A percentile compares a stretch with the other conserved stretches of the same genome.
Evolutionary conservation across 441 rosid species (phyloP).

Genomic region (Macaranga tanarius): DNA sequence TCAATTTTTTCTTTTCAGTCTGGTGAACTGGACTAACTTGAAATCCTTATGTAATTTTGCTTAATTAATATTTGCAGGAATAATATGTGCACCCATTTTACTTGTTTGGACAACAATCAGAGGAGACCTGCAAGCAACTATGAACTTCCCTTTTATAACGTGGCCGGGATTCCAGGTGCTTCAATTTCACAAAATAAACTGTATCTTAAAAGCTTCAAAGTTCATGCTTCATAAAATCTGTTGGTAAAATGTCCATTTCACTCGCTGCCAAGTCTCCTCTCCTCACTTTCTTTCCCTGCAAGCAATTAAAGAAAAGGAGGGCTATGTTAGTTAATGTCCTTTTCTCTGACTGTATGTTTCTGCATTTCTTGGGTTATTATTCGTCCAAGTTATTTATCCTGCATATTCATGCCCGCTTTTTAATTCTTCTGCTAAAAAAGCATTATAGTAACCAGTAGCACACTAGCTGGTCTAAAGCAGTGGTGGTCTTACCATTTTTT

Average conservation of each 20-base stretch:
- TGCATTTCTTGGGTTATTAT: not conserved
- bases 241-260: too few relatives aligned
- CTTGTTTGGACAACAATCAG: conserved; percentile 71
- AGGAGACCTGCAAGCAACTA: conserved; percentile 62
- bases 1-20: not conserved
- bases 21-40: not conserved
- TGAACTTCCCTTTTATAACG: conserved; percentile 59
- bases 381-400: not conserved
- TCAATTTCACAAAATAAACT: conserved; percentile 8
- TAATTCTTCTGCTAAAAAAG: not conserved
- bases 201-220: not conserved
- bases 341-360: not conserved
- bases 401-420: not conserved
- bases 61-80: conserved; percentile 45
- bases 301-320: too few relatives aligned
- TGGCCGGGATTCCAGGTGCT: conserved; percentile 79
- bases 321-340: not conserved
- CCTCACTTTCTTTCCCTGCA: too few relatives aligned
- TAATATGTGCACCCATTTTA: conserved; percentile 75
- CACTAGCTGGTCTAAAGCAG: not conserved
- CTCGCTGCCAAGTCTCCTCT: too few relatives aligned
- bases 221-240: too few relatives aligned
- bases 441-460: not conserved
- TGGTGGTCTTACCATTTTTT: too few relatives aligned
- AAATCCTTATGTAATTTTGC: not conserved